Evolutionary conservation across 2,329 filamentous ascomycete species (phyloP).

Genomic region (Aspergillus floridensis): DNA sequence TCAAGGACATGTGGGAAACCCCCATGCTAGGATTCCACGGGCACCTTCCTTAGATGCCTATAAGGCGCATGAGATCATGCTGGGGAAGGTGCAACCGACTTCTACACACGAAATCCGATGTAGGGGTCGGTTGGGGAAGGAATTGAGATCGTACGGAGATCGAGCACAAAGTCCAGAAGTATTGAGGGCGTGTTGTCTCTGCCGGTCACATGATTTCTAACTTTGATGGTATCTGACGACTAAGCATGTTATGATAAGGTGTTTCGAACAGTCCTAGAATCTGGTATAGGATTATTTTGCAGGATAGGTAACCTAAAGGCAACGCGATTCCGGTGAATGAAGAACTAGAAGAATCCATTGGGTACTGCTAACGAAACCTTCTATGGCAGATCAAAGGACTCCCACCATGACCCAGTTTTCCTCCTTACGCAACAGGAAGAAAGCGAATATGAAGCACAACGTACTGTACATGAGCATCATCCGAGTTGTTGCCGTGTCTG

Average conservation of each 20-base stretch:
- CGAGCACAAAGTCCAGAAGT: too few species aligned
- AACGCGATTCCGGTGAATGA: neutral
- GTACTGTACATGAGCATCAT: constrained; percentile 38
- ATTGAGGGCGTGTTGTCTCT: neutral
- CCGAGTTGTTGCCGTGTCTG: constrained; percentile 14
- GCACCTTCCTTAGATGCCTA: too few species aligned
- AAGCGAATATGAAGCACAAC: constrained; percentile 26
- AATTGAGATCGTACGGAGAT: too few species aligned
- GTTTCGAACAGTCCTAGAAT: neutral
- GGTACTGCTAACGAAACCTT: constrained; percentile 21
- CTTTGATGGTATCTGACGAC: neutral
- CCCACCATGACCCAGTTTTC: constrained; percentile 20
- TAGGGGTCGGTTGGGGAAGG: neutral
- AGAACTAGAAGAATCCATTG: constrained; percentile 16
- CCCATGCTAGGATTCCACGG: too few species aligned
- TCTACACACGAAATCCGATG: neutral
- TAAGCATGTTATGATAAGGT: neutral
- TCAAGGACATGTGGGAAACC: neutral
- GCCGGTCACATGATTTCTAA: neutral
- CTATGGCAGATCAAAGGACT: constrained; percentile 18
- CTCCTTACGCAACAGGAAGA: constrained; percentile 14
- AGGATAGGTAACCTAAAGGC: neutral
- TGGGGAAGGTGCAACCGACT: neutral
- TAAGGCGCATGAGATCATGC: neutral
- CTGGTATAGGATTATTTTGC: neutral